Evolutionary conservation across 179 eudicot genomes (phyloP), one percentile per base, ranked within the genome.

Genomic region (Beta corolliflora): DNA sequence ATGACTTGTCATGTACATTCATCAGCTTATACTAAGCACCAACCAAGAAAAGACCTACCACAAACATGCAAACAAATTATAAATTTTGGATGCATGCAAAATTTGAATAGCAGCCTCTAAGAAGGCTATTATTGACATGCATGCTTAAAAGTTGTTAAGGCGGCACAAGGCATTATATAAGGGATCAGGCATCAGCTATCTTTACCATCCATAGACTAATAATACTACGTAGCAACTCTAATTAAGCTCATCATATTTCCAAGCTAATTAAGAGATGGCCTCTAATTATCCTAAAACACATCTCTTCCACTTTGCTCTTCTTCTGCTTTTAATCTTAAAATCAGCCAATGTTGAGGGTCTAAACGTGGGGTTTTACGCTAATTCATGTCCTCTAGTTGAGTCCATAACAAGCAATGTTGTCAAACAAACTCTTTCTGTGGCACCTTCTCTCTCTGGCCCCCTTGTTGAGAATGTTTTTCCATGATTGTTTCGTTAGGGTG

Each of bases 401-500:
- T 29, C 46, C 14, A 84, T 87, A 6, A 71, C 85, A 0, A 64
- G 36, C 4, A 19, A 80, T 36, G 84, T 82, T 1, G 65, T 82
- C 68, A 61, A 41, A 23, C 55, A 75, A 50, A 54, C 75, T 0
- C 74, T 87, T 36, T 10, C 76, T 7, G 70, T 61, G 0, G 82
- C 84, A 15, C 89, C 84, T 82, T 54, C 85, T 3, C 87, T 87
- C 5, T 68, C 89, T 3, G 89, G 86, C n/a, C 45, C 85, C 87
- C 11, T 80, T 84, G 44, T 58, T 84, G 7, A 74, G 87, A 52
- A 73, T 87, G 81, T 85, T 84, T 46, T 87, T 84, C 73, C 89
- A 87, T 46, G 89, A 87, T 54, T 87, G 87, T 59, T 87, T 84
- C 60, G 87, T 87, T 48, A 77, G 80, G 86, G 89, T 87, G 53